phyloP scores from a whole-genome alignment of 768 basidiomycete genomes.

The Suillus lakei region DNA sequence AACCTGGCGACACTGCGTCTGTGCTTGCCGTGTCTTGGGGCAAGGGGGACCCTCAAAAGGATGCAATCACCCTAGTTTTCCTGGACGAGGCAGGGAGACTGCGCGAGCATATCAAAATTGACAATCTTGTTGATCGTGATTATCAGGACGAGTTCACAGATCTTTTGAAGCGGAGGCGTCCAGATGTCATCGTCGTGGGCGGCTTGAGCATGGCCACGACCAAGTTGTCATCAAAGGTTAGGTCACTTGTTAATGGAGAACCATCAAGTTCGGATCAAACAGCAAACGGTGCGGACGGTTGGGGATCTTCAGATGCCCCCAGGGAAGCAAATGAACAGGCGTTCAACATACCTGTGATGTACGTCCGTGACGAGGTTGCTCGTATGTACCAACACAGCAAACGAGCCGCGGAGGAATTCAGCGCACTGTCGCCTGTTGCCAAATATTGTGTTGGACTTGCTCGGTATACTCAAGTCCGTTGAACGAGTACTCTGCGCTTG shows the following conservation, averaged over 20 bases:
- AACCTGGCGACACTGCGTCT: slow-evolving; percentile 70
- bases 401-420: slow-evolving; percentile 85
- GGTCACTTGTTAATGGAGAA: slow-evolving; percentile 51
- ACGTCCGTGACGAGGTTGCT: slow-evolving; percentile 89
- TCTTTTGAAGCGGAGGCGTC: slow-evolving; percentile 79
- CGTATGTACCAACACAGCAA: slow-evolving; percentile 91
- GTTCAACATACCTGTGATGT: slow-evolving; percentile 76
- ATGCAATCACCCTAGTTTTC: slow-evolving; percentile 84
- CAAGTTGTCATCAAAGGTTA: slow-evolving; percentile 68
- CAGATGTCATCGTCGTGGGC: slow-evolving; percentile 87
- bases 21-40: slow-evolving; percentile 95
- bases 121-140: slow-evolving; percentile 79
- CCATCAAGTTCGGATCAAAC: slow-evolving; percentile 15
- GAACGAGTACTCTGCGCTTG: slow-evolving; percentile 92
- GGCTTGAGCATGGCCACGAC: slow-evolving; percentile 86
- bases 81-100: slow-evolving; percentile 88
- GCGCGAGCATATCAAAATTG: slow-evolving; percentile 88
- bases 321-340: slow-evolving; percentile 44
- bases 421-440: slow-evolving; percentile 72
- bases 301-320: slow-evolving; percentile 30
- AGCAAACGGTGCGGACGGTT: slow-evolving; percentile 30
- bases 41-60: slow-evolving; percentile 91
- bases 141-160: slow-evolving; percentile 77
- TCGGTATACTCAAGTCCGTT: slow-evolving; percentile 92
- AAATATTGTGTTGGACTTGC: slow-evolving; percentile 96